Evolutionary conservation across 441 rosid species (phyloP), one percentile per base, ranked within the genome.

Genomic region (Adansonia rubrostipa): DNA sequence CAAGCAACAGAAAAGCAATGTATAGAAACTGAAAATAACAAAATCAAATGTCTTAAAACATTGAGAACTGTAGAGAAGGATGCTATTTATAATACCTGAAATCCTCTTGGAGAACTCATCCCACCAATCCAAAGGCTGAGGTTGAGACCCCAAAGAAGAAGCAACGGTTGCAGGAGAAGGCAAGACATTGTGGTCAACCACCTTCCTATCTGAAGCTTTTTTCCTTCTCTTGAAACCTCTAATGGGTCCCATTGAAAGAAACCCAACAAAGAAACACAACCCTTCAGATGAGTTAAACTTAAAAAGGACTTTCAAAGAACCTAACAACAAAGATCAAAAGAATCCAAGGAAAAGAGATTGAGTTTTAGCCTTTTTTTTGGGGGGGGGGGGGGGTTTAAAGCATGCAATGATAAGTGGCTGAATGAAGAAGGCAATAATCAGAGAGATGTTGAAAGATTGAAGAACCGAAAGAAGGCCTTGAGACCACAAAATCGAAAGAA

Each of bases 121-220:
- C 95, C 94, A 92, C 95, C 97, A 91, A 83, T 92, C 92, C 62
- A 82, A 36, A 7, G 88, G 83, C 58, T 63, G 87, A 70, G 81
- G 87, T 44, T 85, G 85, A 71, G 82, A 70, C 74, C 56, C 60
- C 68, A 70, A 64, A 36, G 85, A 61, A 66, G 80, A 64, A 28
- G 84, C 20, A 75, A 82, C 78, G 80, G 75, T 14, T 17, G 80
- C 72, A 57, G 84, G 85, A 77, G 89, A 77, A 79, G 81, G 83
- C 68, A 84, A 76, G 78, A 79, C 87, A 82, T 84, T 87, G 63
- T 82, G 91, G 90, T 91, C 93, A 90, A 85, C 91, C 71, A 86
- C 86, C 83, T 89, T 89, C 90, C 91, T 56, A 64, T 72, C 64
- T 72, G 64, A 89, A 8, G 88, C 87, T 74, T 82, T 82, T 90